Conservation (phyloP, 768 basidiomycete species). For the Daedaleopsis nitida region DNA sequence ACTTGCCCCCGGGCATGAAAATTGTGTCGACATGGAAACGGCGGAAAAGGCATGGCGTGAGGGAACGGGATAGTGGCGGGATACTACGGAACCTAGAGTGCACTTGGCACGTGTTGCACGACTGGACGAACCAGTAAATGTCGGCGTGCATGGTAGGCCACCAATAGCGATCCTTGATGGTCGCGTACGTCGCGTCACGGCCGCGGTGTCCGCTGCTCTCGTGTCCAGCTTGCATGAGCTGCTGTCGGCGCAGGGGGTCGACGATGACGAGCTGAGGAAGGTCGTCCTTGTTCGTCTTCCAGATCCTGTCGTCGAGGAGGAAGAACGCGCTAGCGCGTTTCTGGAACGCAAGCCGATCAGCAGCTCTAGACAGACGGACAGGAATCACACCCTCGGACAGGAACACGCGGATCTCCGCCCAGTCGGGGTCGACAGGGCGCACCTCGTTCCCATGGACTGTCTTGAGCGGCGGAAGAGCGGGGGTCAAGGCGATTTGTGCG, state of each 20-base stretch:
- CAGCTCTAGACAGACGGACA: no score
- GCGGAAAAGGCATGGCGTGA: slow-evolving; percentile 24
- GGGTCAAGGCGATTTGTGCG: no score
- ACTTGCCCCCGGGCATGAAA: slow-evolving; percentile 31
- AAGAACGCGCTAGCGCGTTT: background rate
- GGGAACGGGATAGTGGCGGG: background rate
- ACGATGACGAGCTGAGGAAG: background rate
- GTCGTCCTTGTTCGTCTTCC: background rate
- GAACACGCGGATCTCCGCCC: no score
- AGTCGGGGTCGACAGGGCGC: no score
- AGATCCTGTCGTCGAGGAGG: background rate
- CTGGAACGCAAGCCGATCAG: background rate
- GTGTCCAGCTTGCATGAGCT: slow-evolving; percentile 22
- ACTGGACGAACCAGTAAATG: slow-evolving; percentile 32
- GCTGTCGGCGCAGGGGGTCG: background rate
- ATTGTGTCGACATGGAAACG: slow-evolving; percentile 32
- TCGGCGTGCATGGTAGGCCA: slow-evolving; percentile 26
- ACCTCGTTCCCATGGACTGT: no score
- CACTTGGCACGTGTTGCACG: slow-evolving; percentile 37
- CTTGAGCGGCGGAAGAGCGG: no score
- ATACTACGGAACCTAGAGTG: slow-evolving; percentile 25
- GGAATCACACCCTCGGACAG: background rate
- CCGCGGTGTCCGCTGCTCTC: slow-evolving; percentile 34
- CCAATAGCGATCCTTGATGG: slow-evolving; percentile 9
- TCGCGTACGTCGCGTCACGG: slow-evolving; percentile 23